These are phyloP conservation scores for Linum trigynum DNA, from an alignment of 345 rosid species.

Conservation along the genomic window DNA sequence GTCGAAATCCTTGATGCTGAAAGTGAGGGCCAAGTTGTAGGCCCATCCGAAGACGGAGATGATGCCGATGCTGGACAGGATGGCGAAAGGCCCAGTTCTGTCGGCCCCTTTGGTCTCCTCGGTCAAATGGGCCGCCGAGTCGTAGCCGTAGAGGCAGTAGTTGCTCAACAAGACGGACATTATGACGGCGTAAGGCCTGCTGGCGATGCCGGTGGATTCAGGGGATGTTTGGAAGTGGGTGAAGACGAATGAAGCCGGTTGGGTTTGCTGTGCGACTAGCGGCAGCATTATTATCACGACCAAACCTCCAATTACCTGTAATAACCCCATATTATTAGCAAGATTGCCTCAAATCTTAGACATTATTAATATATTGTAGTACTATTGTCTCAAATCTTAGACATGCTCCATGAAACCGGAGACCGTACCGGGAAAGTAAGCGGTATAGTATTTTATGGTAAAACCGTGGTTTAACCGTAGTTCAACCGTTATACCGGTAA, in stretches of 20 bases:
- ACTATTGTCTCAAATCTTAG: too few species aligned
- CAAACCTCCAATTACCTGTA: background rate
- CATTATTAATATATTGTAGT: too few species aligned
- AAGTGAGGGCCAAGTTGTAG: constrained; percentile 5
- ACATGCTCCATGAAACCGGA: too few species aligned
- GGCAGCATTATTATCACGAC: constrained; percentile 5
- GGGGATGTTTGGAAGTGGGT: background rate
- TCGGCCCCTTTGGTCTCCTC: constrained; percentile 4
- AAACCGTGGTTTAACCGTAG: too few species aligned
- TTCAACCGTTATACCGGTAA: too few species aligned
- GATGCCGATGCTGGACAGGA: background rate
- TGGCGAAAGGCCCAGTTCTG: background rate
- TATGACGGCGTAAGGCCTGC: constrained; percentile 1
- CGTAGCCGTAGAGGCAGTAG: constrained; percentile 6
- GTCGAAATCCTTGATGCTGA: constrained; percentile 8
- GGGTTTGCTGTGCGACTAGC: background rate
- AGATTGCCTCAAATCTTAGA: too few species aligned
- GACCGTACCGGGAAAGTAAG: too few species aligned
- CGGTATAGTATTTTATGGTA: too few species aligned
- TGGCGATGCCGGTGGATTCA: background rate
- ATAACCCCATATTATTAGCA: background rate
- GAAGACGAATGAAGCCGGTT: background rate
- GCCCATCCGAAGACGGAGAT: constrained; percentile 1
- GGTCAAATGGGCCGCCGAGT: background rate
- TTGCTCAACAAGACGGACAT: constrained; percentile 1